Percentiles rank a stretch among this genome's conserved stretches.
Conservation (phyloP, 768 basidiomycete genomes). For the Amanita pseudoporphyria region DNA sequence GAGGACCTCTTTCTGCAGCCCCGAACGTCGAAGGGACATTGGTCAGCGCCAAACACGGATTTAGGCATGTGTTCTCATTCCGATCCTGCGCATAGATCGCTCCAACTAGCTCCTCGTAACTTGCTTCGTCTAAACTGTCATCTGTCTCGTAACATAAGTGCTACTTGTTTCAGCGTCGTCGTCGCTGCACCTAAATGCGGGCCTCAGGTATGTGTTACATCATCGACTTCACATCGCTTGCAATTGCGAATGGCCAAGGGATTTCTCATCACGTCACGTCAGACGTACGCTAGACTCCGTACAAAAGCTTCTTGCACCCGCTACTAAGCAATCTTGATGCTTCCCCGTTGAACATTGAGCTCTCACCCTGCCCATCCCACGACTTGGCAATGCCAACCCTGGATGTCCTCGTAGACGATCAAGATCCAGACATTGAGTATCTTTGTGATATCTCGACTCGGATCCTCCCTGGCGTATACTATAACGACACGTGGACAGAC, state of each 20-base stretch:
- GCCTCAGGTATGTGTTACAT: conserved; percentile 6
- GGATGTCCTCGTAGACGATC: conserved; percentile 30
- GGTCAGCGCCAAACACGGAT: neutral
- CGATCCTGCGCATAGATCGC: no score
- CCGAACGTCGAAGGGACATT: conserved; percentile 26
- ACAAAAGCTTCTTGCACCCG: conserved; percentile 2
- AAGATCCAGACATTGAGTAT: conserved; percentile 24
- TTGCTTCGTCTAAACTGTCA: no score
- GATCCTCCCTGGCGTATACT: conserved; percentile 24
- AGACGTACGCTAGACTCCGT: neutral
- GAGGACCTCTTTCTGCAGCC: conserved; percentile 45
- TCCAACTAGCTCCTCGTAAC: no score
- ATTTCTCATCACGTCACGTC: neutral
- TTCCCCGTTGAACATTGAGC: conserved; percentile 8
- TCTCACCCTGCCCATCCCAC: conserved; percentile 15
- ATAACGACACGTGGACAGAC: conserved; percentile 30
- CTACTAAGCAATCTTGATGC: neutral
- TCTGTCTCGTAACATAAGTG: no score
- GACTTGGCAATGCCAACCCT: conserved; percentile 11
- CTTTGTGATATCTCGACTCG: conserved; percentile 26
- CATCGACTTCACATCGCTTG: neutral
- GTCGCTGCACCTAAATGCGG: neutral
- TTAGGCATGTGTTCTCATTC: neutral
- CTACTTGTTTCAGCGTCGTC: neutral
- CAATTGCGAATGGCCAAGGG: neutral